Evolutionary conservation across 306 rosid species (phyloP), one percentile per base, ranked within the genome.

Genomic region (Lathyrus oleraceus): DNA sequence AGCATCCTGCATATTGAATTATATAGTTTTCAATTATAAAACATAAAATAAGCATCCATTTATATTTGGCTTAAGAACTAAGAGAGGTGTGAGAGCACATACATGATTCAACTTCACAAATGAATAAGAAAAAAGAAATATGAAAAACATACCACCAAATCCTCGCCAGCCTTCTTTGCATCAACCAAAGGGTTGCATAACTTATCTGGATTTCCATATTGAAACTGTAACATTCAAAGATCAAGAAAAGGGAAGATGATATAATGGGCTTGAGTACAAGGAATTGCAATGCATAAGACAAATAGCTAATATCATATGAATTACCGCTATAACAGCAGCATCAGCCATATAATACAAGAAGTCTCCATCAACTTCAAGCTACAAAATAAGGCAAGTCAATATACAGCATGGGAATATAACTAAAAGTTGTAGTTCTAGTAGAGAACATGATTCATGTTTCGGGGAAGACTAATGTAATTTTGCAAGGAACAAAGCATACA

Each of bases 171-270:
- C 39, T 83, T 79, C 79, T 94, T 94, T 77, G 97, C 97, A 87
- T 87, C 79, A 76, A 90, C 83, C 61, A 94, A 83, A 66, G 97
- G 96, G 61, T 74, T 52, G 77, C 98, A 94, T 39, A 90, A 5
- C 78, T n/a, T 69, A 82, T 91, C 96, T 6, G 99, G 99, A 86
- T 88, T 94, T 68, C 99, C 99, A 78, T 94, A 94, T 70, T 94
- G 99, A 79, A 94, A 88, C 99, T 94, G 97, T 62, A 85, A 54
- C 32, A 70, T 73, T 49, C 63, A 70, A 79, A 71, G 45, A 56
- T 19, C 64, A 42, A 67, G 42, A 73, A 74, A 20, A 70, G 17
- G 20, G 17, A 52, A 14, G 70, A 77, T 0, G 8, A 8, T 23
- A 59, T n/a, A 67, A 57, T 27, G 51, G 47, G 69, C 57, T 68